A percentile compares a stretch with the other conserved stretches of the same genome.
These are phyloP conservation scores for Mucor lusitanicus DNA, from an alignment of 371 early-diverging fungal species.

Conservation along the genomic window DNA sequence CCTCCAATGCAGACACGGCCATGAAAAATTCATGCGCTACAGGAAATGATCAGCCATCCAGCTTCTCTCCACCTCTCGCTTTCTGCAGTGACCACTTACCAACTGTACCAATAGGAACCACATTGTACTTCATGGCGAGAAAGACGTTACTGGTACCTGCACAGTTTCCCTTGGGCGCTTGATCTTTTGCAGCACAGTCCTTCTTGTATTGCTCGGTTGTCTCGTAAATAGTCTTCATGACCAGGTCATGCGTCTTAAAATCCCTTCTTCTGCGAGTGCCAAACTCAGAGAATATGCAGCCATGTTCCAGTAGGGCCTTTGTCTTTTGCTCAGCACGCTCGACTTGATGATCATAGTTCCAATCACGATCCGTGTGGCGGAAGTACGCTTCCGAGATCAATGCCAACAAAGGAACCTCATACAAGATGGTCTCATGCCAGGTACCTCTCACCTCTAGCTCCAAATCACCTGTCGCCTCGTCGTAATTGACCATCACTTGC, in stretches of 20 bases:
- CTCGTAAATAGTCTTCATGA: constrained; percentile 51
- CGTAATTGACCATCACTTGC: constrained; percentile 52
- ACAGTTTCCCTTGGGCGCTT: constrained; percentile 40
- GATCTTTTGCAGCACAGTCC: constrained; percentile 7
- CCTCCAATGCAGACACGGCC: constrained; percentile 73
- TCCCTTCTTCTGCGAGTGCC: constrained; percentile 76
- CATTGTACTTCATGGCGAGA: constrained; percentile 65
- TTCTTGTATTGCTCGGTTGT: constrained; percentile 24
- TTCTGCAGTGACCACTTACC: constrained; percentile 36
- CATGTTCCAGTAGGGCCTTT: constrained; percentile 45
- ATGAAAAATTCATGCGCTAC: constrained; percentile 78
- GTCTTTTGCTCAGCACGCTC: constrained; percentile 60
- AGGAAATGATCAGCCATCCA: not conserved
- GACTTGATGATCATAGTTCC: constrained; percentile 66
- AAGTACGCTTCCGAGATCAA: constrained; percentile 75
- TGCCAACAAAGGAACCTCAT: constrained; percentile 75
- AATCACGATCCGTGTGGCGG: constrained; percentile 69
- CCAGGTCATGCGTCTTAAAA: constrained; percentile 68
- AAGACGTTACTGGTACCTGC: constrained; percentile 77
- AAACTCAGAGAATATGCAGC: constrained; percentile 78
- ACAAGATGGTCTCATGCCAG: constrained; percentile 78
- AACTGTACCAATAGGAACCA: constrained; percentile 73
- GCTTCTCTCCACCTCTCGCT: no score
- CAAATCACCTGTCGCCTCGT: constrained; percentile 36
- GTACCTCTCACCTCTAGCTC: constrained; percentile 57